phyloP scores from a whole-genome alignment of 805 yeast genomes.

The Myxozyma udenii region DNA sequence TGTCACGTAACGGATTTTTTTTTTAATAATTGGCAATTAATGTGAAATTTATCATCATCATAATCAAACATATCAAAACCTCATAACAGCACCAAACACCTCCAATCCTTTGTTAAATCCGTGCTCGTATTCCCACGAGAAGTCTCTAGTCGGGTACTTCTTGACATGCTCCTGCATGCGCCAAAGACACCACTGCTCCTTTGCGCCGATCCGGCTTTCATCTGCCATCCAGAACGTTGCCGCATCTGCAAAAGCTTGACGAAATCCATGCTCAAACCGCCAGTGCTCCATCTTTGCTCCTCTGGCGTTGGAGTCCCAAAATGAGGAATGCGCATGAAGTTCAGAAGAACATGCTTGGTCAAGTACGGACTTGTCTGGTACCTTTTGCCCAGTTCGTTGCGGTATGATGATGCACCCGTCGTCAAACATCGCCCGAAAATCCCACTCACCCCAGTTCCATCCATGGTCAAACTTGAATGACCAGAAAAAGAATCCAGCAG shows the following conservation, averaged over 20 bases:
- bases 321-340: conserved; percentile 50
- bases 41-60: too few relatives aligned
- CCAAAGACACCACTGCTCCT: conserved; percentile 62
- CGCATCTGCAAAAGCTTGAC: conserved; percentile 71
- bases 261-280: conserved; percentile 76
- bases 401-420: conserved; percentile 10
- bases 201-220: conserved; percentile 71
- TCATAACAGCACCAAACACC: conserved; percentile 38
- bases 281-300: conserved; percentile 71
- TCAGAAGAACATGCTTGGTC: conserved; percentile 38
- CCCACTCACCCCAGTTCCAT: conserved; percentile 92
- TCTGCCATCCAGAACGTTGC: conserved; percentile 63
- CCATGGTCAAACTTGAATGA: conserved; percentile 83
- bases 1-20: too few relatives aligned
- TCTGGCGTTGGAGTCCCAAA: conserved; percentile 64
- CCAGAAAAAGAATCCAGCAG: conserved; percentile 83
- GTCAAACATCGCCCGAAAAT: conserved; percentile 71
- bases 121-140: conserved; percentile 86
- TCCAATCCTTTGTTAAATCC: conserved; percentile 68
- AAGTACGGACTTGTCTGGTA: conserved; percentile 41
- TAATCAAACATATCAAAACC: background rate
- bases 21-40: too few relatives aligned
- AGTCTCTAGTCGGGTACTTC: conserved; percentile 52
- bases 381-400: conserved; percentile 14
- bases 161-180: conserved; percentile 61